Evolutionary conservation across 257 asterid genomes (phyloP).

Genomic region (Salvia rosmarinus): DNA sequence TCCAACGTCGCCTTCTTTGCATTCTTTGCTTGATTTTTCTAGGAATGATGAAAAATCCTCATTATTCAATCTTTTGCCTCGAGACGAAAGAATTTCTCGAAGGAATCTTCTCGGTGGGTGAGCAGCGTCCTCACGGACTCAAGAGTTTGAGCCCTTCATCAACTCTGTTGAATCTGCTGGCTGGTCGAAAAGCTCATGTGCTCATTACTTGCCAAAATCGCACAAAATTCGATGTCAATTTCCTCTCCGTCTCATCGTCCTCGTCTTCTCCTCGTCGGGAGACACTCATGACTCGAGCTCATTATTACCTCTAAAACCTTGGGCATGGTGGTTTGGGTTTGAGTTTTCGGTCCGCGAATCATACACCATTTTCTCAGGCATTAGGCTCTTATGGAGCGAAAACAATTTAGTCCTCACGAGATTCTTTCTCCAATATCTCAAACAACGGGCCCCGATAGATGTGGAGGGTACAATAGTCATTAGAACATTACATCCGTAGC

Average conservation of each 20-base stretch:
- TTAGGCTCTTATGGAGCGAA: conserved; percentile 54
- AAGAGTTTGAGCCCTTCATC: conserved; percentile 57
- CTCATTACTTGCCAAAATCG: conserved; percentile 58
- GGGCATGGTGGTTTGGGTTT: conserved; percentile 81
- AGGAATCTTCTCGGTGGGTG: conserved; percentile 70
- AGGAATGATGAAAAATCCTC: conserved; percentile 57
- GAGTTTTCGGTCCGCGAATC: conserved; percentile 50
- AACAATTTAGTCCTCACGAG: conserved; percentile 61
- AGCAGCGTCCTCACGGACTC: conserved; percentile 51
- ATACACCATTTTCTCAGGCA: conserved; percentile 50
- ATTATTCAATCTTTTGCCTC: conserved; percentile 53
- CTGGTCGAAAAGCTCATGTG: conserved; percentile 49
- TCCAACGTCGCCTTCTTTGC: conserved; percentile 56
- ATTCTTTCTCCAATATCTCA: conserved; percentile 70
- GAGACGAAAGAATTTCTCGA: conserved; percentile 58
- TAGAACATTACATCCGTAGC: too few species aligned
- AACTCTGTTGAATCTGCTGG: conserved; percentile 55
- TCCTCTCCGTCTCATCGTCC: conserved; percentile 49
- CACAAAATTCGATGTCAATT: conserved; percentile 52
- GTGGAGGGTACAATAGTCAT: too few species aligned
- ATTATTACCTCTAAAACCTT: too few species aligned
- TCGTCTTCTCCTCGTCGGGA: conserved; percentile 72
- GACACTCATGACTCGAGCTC: too few species aligned
- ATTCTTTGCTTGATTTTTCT: conserved; percentile 74
- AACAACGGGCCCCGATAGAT: too few species aligned